phyloP scores from a whole-genome alignment of 1,139 yeast genomes.

The Lodderomyces parapsilosis region DNA sequence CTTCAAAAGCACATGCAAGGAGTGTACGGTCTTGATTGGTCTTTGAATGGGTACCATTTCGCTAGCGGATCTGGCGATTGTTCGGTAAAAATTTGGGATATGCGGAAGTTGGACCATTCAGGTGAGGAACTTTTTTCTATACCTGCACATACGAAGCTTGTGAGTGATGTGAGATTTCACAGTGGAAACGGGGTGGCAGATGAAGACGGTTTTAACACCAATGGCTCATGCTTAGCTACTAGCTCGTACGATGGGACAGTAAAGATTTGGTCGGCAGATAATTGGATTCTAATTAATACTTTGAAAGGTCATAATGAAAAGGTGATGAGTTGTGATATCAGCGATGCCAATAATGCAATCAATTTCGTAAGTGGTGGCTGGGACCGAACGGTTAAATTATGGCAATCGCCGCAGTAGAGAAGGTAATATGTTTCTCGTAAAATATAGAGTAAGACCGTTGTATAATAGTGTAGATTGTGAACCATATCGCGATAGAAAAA shows the following conservation, averaged over 20 bases:
- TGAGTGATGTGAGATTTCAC: slow-evolving; percentile 64
- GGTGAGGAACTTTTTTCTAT: slow-evolving; percentile 48
- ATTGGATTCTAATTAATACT: slow-evolving; percentile 60
- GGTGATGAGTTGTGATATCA: slow-evolving; percentile 67
- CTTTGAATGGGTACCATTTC: slow-evolving; percentile 70
- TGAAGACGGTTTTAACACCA: slow-evolving; percentile 9
- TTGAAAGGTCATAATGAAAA: slow-evolving; percentile 68
- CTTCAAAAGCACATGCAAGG: slow-evolving; percentile 72
- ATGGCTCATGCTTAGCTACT: slow-evolving; percentile 56
- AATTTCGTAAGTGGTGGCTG: slow-evolving; percentile 70
- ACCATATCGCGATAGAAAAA: no score
- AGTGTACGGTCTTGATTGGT: slow-evolving; percentile 71
- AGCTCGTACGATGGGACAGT: slow-evolving; percentile 71
- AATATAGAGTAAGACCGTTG: no score
- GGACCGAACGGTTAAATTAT: slow-evolving; percentile 75
- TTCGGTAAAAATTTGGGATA: slow-evolving; percentile 80
- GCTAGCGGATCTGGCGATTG: slow-evolving; percentile 89
- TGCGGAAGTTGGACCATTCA: slow-evolving; percentile 45
- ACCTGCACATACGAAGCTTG: slow-evolving; percentile 74
- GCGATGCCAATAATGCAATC: slow-evolving; percentile 26
- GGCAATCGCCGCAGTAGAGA: no score
- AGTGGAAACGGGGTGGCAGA: slow-evolving; percentile 21
- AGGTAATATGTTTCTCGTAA: no score
- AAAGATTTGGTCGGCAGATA: slow-evolving; percentile 68
- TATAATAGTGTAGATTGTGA: no score